Evolutionary conservation across 257 asterid species (phyloP).

Genomic region (Solanum habrochaites): DNA sequence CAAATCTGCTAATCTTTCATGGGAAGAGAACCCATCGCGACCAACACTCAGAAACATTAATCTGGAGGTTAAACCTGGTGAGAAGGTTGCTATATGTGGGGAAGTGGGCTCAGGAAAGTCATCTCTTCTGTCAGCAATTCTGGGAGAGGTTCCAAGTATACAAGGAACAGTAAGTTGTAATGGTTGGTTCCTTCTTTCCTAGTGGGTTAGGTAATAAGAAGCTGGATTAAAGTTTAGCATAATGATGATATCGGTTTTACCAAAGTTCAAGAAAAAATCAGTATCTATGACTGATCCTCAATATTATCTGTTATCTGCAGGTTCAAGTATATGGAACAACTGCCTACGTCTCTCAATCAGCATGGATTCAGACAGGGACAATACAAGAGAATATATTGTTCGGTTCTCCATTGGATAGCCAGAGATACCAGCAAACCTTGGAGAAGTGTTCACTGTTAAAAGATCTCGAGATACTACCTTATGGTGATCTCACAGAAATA

Average conservation of each 20-base stretch:
- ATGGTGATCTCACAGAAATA: conserved; percentile 78
- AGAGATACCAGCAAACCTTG: conserved; percentile 39
- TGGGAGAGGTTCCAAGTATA: conserved; percentile 67
- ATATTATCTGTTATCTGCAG: neutral
- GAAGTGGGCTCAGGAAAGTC: conserved; percentile 87
- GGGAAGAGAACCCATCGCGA: conserved; percentile 41
- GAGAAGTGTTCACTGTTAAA: conserved; percentile 76
- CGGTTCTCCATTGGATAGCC: conserved; percentile 55
- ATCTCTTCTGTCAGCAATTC: conserved; percentile 57
- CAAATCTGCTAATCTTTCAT: conserved; percentile 48
- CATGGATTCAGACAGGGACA: conserved; percentile 88
- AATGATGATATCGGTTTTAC: neutral
- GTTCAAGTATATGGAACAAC: conserved; percentile 44
- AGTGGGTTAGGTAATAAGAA: neutral
- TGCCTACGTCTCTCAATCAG: conserved; percentile 74
- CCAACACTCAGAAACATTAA: conserved; percentile 52
- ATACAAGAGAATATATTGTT: conserved; percentile 72
- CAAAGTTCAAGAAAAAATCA: neutral
- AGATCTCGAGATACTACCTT: conserved; percentile 64
- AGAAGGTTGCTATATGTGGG: conserved; percentile 84
- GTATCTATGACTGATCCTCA: neutral
- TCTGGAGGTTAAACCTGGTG: conserved; percentile 44
- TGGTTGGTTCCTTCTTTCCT: neutral
- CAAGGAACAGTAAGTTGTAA: conserved; percentile 30
- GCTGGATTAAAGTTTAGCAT: neutral